Evolutionary conservation across 371 early-diverging fungal genomes (phyloP), one percentile per base, ranked within the genome.

Genomic region (Batrachochytrium dendrobatidis): DNA sequence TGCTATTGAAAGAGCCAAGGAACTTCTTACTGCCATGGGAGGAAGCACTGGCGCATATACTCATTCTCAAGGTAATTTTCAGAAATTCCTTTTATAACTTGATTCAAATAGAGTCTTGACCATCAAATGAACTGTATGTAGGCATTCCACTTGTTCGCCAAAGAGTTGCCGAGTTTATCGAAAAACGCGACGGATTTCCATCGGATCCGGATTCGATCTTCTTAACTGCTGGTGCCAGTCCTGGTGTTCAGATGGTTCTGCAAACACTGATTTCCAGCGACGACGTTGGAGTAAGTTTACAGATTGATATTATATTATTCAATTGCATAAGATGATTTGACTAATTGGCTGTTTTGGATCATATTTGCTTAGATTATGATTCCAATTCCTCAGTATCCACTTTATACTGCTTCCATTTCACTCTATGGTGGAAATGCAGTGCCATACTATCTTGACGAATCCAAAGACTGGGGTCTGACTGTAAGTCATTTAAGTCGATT

Each of bases 371-470:
- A 76, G 77, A 79, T 95, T 65, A 88, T 96, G 92, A 94, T 96
- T 60, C 98, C 98, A 20, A 94, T 95, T 55, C 98, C 98, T 20
- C 98, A 98, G 68, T 98, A 98, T 64, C 98, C 98, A 20, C 84
- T 98, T 29, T 98, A 98, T 74, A 89, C 94, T n/a, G 98, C 97
- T n/a, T 86, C 91, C 0, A 77, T 96, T 30, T 76, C 91, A 0
- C 73, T 93, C 26, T 81, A 86, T 56, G 77, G 87, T 64, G 95
- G 90, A 3, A 73, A 79, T 3, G 83, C 88, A 26, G 94, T 96
- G 4, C 92, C 87, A 1, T 98, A 98, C 72, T 92, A 88, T 57
- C 73, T 98, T 31, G 82, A 94, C 60, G 98, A 98, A 71, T 52
- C 50, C 32, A 74, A 85, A 45, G 84, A 79, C 57, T 97, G 95